Evolutionary conservation across 257 asterid genomes (phyloP).

Genomic region (Forsythia viridissima): DNA sequence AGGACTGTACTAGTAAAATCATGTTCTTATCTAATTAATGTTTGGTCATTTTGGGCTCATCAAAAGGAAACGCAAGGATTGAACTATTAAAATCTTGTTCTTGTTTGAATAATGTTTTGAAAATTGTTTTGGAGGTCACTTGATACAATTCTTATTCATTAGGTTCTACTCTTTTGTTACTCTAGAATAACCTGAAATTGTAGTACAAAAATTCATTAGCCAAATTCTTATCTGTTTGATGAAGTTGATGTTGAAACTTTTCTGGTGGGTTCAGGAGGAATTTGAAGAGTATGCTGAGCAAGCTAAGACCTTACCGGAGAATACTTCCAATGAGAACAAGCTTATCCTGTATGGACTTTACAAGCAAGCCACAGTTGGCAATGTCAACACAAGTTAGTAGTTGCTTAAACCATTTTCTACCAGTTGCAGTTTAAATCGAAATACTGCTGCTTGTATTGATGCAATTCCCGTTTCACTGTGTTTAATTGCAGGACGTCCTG

Average conservation of each 20-base stretch:
- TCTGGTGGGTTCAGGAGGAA: constrained; percentile 61
- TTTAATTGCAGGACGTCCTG: constrained; percentile 76
- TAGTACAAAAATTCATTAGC: background rate
- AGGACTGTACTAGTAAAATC: no score
- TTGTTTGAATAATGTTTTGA: background rate
- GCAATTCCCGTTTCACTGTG: background rate
- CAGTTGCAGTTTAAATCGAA: background rate
- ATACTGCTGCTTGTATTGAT: background rate
- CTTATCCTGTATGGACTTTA: constrained; percentile 84
- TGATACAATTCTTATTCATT: background rate
- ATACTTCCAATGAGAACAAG: constrained; percentile 61
- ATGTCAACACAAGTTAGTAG: constrained; percentile 71
- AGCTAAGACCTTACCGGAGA: constrained; percentile 82
- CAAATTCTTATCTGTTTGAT: background rate
- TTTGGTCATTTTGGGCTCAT: background rate
- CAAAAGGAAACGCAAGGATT: background rate
- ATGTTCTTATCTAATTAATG: background rate
- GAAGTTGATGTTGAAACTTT: background rate
- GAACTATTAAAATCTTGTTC: background rate
- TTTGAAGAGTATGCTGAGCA: constrained; percentile 88
- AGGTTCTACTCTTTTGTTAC: background rate
- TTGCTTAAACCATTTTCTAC: background rate
- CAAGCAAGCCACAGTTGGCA: constrained; percentile 84
- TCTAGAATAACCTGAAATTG: background rate
- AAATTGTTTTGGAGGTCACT: background rate